These are phyloP conservation scores for Fusarium heterosporum DNA, from an alignment of 2,329 filamentous ascomycete genomes.

Conservation along the genomic window DNA sequence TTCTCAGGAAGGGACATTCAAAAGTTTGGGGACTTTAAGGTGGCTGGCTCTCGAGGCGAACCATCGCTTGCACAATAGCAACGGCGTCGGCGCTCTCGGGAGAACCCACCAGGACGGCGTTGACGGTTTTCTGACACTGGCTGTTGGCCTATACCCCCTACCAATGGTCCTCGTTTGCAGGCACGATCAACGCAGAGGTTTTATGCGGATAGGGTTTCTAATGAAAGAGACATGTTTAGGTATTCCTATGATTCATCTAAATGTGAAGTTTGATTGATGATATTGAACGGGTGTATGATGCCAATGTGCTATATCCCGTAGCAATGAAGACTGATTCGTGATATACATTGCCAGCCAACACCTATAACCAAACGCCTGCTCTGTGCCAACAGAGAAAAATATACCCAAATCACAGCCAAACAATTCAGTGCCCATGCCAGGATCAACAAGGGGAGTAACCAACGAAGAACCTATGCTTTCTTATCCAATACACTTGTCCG, in stretches of 20 bases:
- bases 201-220: constrained; percentile 53
- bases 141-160: constrained; percentile 58
- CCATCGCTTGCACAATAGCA: constrained; percentile 37
- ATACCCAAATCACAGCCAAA: not conserved
- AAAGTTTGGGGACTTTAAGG: constrained; percentile 51
- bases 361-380: constrained; percentile 22
- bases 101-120: constrained; percentile 54
- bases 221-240: constrained; percentile 50
- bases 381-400: not conserved
- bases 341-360: constrained; percentile 18
- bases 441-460: not conserved
- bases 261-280: not conserved
- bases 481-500: not conserved
- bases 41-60: constrained; percentile 45
- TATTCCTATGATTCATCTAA: constrained; percentile 2
- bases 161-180: constrained; percentile 52
- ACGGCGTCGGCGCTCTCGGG: constrained; percentile 41
- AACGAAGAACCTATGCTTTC: not conserved
- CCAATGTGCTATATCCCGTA: constrained; percentile 14
- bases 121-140: constrained; percentile 57
- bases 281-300: not conserved
- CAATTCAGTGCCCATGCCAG: not conserved
- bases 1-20: constrained; percentile 53
- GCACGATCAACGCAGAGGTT: constrained; percentile 52
- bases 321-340: constrained; percentile 5